Conservation (phyloP, 768 basidiomycete species). For the Trametes meyenii region DNA sequence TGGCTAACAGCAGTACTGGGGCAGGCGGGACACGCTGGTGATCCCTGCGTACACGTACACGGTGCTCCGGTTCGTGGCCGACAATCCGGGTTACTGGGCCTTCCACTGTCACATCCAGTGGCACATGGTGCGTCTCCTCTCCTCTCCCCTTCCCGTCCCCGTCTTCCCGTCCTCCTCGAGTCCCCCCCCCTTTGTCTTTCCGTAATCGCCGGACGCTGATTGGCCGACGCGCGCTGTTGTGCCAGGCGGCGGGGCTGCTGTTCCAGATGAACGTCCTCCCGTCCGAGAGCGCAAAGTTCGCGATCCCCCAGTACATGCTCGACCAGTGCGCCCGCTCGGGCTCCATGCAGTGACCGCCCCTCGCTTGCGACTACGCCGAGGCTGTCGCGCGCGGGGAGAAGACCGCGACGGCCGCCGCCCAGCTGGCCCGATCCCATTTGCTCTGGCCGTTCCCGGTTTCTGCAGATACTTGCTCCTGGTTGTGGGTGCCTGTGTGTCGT, state of each 20-base stretch:
- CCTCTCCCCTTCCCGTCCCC: not conserved
- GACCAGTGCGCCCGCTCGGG: conserved; percentile 34
- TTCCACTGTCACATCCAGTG: conserved; percentile 44
- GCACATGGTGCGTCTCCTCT: conserved; percentile 21
- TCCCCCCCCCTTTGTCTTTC: not conserved
- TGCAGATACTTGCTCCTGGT: not conserved
- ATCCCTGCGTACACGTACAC: conserved; percentile 43
- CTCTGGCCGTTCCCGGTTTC: not conserved
- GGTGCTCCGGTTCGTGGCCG: conserved; percentile 44
- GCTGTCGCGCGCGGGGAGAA: too few relatives aligned
- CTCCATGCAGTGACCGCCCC: not conserved
- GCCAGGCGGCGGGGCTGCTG: conserved; percentile 39
- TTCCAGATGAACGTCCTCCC: conserved; percentile 46
- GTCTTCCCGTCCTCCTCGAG: not conserved
- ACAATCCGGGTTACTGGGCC: conserved; percentile 50
- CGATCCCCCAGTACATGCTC: conserved; percentile 38
- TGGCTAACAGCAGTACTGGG: not conserved
- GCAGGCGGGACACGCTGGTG: conserved; percentile 44
- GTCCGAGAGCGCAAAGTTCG: conserved; percentile 36
- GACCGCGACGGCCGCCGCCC: too few relatives aligned
- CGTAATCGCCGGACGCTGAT: conserved; percentile 4
- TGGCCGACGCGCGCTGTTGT: not conserved
- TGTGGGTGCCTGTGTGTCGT: too few relatives aligned
- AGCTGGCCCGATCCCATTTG: too few relatives aligned
- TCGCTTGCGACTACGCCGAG: not conserved